Conservation (phyloP, 345 rosid genomes). For the Aegle marmelos region DNA sequence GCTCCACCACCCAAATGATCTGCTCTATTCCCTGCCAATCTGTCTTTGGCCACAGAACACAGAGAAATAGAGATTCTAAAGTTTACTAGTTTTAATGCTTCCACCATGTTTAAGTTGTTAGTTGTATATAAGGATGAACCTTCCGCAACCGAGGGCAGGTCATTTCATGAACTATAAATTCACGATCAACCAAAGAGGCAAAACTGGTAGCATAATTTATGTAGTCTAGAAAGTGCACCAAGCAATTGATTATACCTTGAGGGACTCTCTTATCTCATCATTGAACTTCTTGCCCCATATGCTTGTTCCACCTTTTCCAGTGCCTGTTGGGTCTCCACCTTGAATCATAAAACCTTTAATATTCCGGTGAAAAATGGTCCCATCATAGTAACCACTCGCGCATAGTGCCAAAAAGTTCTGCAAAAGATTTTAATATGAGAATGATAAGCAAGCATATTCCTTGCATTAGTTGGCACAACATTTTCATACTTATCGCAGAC, state of each 20-base stretch:
- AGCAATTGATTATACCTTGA: conserved; percentile 58
- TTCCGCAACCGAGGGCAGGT: too few relatives aligned
- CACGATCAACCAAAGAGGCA: background rate
- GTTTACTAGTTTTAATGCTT: too few relatives aligned
- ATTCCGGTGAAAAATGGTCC: conserved; percentile 87
- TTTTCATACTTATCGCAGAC: background rate
- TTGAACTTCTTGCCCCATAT: conserved; percentile 99
- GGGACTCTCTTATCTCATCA: conserved; percentile 96
- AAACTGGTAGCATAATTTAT: background rate
- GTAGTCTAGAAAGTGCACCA: background rate
- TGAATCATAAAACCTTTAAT: conserved; percentile 99
- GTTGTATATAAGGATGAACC: too few relatives aligned
- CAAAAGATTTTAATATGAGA: conserved; percentile 10
- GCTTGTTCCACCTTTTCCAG: conserved; percentile 96
- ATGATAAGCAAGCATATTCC: background rate
- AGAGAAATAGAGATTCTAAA: background rate
- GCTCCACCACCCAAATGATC: background rate
- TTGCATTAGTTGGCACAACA: background rate
- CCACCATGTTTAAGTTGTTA: too few relatives aligned
- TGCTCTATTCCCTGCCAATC: background rate
- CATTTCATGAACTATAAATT: background rate
- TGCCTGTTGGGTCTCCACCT: conserved; percentile 96
- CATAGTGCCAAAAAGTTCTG: conserved; percentile 97
- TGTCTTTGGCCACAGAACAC: background rate
- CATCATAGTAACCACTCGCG: conserved; percentile 88